phyloP scores from a whole-genome alignment of 1,284 basidiomycete species.

The Ceratobasidium sp. region DNA sequence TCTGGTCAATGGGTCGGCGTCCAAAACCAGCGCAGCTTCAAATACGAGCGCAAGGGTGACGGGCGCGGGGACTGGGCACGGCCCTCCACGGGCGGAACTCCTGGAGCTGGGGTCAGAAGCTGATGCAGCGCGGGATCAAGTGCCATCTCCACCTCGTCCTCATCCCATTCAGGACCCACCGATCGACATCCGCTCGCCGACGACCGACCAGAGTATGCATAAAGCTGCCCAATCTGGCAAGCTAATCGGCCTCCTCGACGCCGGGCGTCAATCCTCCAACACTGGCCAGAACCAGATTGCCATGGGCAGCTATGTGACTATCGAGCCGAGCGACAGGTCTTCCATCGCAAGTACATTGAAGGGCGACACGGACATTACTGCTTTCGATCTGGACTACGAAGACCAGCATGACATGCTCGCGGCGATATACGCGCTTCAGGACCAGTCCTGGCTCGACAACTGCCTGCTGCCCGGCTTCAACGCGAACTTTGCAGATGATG shows the following conservation, averaged over 20 bases:
- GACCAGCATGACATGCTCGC: constrained; percentile 68
- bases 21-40: not conserved
- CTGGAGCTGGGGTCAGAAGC: constrained; percentile 3
- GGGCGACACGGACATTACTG: constrained; percentile 37
- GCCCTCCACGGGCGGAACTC: not conserved
- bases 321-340: constrained; percentile 45
- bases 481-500: constrained; percentile 35
- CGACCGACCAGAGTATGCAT: constrained; percentile 38
- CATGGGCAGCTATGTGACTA: constrained; percentile 58
- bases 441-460: constrained; percentile 76
- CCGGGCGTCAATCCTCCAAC: not conserved
- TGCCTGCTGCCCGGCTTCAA: constrained; percentile 84
- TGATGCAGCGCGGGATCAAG: constrained; percentile 9
- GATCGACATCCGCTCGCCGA: constrained; percentile 33
- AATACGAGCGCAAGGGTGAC: constrained; percentile 27
- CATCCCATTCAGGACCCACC: constrained; percentile 18
- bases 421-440: constrained; percentile 77
- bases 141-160: not conserved
- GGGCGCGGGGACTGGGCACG: constrained; percentile 18
- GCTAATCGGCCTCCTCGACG: not conserved
- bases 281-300: constrained; percentile 43
- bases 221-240: not conserved
- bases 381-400: constrained; percentile 40
- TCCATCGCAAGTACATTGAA: constrained; percentile 56
- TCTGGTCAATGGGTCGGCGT: not conserved